Evolutionary conservation across 768 basidiomycete species (phyloP), one percentile per base, ranked within the genome.

Genomic region (Pleurotus salmoneostramineus): DNA sequence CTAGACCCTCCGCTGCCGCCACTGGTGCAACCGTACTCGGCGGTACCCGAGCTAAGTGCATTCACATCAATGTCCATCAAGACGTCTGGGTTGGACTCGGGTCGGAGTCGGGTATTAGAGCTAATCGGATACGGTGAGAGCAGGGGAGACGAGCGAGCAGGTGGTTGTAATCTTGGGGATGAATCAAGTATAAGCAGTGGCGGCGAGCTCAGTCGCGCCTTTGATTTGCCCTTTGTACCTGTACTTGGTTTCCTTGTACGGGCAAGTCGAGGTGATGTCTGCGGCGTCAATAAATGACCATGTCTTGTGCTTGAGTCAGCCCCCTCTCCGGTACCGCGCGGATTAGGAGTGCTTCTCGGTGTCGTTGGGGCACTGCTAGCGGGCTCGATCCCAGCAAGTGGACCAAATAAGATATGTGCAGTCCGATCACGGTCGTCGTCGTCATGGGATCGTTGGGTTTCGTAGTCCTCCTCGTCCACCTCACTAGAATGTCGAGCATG

Each of bases 371-470:
- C 17, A 32, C 15, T 8, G 15, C 11, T 17, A 48, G 11, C 10
- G 15, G 47, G 11, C 21, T 48, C 10, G 4, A 76, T 67, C 3
- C 73, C 72, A 3, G 75, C 73, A 7, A 72, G 68, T 1, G 65
- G 62, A 0, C 79, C 83, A 58, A 88, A 89, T 3, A 89, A 64
- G 3, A 66, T 58, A 61, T 86, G 80, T 0, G 86, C 85, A 4
- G 82, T 85, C 51, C 76, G 72, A 11, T 77, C 83, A 17, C 79
- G 77, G n/a, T 78, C 82, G 47, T 81, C 80, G 46, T 82, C 81
- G 47, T 72, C 74, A 8, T 52, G 49, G 42, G 46, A 45, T 17
- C 44, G 44, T 45, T 45, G 44, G 17, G 44, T 45, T 10, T 45
- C 44, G n/a, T 45, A 45, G n/a, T 17, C 15, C 6, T 45, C 12